Evolutionary conservation across 2,329 filamentous ascomycete genomes (phyloP), one percentile per base, ranked within the genome.

Genomic region (Penicillium griseofulvum): DNA sequence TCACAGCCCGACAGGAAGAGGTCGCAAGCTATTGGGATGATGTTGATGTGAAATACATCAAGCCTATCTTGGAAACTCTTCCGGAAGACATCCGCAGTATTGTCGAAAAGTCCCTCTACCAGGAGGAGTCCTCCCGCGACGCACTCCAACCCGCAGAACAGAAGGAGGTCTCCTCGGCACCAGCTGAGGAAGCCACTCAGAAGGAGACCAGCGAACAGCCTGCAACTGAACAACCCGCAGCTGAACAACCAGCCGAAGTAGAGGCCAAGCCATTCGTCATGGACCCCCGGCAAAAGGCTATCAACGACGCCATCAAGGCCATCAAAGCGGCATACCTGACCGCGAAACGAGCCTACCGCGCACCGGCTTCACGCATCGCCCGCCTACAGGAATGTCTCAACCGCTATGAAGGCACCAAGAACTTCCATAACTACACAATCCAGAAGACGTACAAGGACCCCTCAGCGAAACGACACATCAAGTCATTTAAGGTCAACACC

Each of bases 381-480:
- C 86, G 88, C 57, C 84, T 99, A 2, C 90, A 96, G 71, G 81
- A 84, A 33, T 86, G 87, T 0, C 82, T 99, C 10, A 76, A 85
- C 65, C 80, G 82, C 61, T 99, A 94, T 74, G 76, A 88, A 10
- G 94, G 94, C 60, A 97, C 92, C 4, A 83, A 82, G 67, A 96
- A 96, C 78, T 99, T 88, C 80, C 92, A 97, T 83, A 99, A 99
- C 81, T 99, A 95, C 80, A 99, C 94, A 2, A 86, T 99, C 54
- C 88, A 94, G 64, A 99, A 97, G 77, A 80, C 83, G 0, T 86
- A 82, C 76, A 83, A 78, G 36, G 94, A 99, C 69, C 84, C 91
- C 0, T 95, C 91, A 0, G 86, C 91, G 12, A 94, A 93, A 74
- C 86, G 94, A 6, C 86, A 89, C 69, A 99, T 99, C 79, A 94